Percentiles rank a stretch among this genome's conserved stretches.
Conservation (phyloP, 352 stramenopile genomes). For the Globisporangium okanoganense region DNA sequence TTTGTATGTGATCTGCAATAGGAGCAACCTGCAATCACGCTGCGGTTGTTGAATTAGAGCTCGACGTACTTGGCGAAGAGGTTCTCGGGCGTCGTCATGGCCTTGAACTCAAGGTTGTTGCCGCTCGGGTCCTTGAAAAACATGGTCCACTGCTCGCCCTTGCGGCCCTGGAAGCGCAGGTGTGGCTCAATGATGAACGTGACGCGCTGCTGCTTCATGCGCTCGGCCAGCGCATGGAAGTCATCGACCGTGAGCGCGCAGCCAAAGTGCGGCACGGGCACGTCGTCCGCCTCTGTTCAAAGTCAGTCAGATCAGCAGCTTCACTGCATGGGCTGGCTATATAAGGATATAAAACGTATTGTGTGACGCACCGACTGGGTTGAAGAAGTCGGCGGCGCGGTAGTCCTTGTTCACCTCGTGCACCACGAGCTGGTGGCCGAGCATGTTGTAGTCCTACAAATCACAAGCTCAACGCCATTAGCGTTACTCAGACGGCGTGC, state of each 20-base stretch:
- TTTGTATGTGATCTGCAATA: slow-evolving; percentile 6
- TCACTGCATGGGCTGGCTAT: not conserved
- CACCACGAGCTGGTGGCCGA: slow-evolving; percentile 83
- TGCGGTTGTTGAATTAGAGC: slow-evolving; percentile 26
- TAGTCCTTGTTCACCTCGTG: slow-evolving; percentile 94
- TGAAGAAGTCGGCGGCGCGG: slow-evolving; percentile 92
- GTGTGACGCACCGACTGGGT: slow-evolving; percentile 85
- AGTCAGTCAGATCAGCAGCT: not conserved
- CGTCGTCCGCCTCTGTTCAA: slow-evolving; percentile 90
- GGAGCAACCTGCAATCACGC: not conserved
- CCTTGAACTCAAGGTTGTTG: slow-evolving; percentile 99
- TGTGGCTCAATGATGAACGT: slow-evolving; percentile 96
- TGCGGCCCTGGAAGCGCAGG: slow-evolving; percentile 90
- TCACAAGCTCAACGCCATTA: not conserved
- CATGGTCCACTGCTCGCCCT: slow-evolving; percentile 99
- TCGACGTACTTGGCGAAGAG: slow-evolving; percentile 98
- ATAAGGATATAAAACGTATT: not conserved
- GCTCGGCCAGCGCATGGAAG: slow-evolving; percentile 89
- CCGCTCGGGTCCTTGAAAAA: slow-evolving; percentile 98
- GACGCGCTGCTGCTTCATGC: slow-evolving; percentile 71
- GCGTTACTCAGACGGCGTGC: not conserved
- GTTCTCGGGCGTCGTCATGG: slow-evolving; percentile 96
- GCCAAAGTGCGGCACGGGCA: slow-evolving; percentile 97
- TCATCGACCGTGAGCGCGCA: slow-evolving; percentile 90
- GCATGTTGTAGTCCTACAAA: slow-evolving; percentile 86